Evolutionary conservation across 2,329 filamentous ascomycete genomes (phyloP).

Genomic region (Aspergillus ruber): DNA sequence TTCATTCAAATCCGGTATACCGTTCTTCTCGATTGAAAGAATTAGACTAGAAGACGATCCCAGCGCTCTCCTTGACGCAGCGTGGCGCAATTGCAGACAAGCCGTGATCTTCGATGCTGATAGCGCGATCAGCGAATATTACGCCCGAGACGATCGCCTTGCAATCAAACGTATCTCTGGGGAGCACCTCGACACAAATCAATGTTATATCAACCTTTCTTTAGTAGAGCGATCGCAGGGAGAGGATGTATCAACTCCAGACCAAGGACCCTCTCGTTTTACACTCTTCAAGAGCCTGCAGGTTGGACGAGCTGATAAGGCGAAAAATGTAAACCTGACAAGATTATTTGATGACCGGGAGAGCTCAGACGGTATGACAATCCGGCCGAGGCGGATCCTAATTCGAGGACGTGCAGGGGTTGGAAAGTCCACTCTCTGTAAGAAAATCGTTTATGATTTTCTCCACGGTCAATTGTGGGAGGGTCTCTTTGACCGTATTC

Average conservation of each 20-base stretch:
- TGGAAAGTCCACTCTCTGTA: conserved; percentile 39
- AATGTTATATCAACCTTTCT: no score
- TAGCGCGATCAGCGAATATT: no score
- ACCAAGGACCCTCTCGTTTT: background rate
- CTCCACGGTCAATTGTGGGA: conserved; percentile 15
- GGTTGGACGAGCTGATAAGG: background rate
- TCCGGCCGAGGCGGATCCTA: conserved; percentile 25
- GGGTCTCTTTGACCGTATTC: conserved; percentile 28
- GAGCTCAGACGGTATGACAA: conserved; percentile 4
- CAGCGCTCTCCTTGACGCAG: no score
- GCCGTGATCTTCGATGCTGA: no score
- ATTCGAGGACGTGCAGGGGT: conserved; percentile 35
- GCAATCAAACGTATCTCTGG: no score
- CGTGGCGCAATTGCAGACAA: no score
- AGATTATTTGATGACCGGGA: background rate
- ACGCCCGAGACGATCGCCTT: no score
- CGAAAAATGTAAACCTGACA: background rate
- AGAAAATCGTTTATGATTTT: conserved; percentile 37
- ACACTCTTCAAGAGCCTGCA: background rate
- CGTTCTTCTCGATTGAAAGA: no score
- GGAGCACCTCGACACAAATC: no score
- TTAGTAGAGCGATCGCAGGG: no score
- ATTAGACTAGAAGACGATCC: background rate
- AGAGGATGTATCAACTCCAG: no score
- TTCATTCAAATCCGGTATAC: no score